These are phyloP conservation scores for Huiozyma naganishii DNA, from an alignment of 805 yeast species.

Conservation along the genomic window DNA sequence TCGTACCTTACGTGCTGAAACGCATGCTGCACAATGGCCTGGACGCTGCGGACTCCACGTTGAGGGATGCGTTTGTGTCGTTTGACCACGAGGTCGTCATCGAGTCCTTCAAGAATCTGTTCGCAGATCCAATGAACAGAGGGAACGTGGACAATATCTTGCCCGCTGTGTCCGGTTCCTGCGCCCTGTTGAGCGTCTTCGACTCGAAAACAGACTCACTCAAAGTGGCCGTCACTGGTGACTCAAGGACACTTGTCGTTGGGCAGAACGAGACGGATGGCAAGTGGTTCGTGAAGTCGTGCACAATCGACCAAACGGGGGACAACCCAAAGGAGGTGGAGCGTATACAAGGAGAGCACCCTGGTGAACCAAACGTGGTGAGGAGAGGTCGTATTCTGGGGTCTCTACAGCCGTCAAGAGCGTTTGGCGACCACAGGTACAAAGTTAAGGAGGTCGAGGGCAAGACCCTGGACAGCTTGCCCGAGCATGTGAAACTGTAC, in stretches of 20 bases:
- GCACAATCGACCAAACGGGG: constrained; percentile 90
- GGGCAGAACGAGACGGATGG: constrained; percentile 45
- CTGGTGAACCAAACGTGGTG: constrained; percentile 76
- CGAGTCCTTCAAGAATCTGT: constrained; percentile 56
- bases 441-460: constrained; percentile 57
- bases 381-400: constrained; percentile 87
- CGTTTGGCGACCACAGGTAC: constrained; percentile 94
- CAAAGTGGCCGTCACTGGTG: constrained; percentile 93
- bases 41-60: constrained; percentile 27
- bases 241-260: constrained; percentile 85
- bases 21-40: constrained; percentile 31
- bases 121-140: constrained; percentile 49
- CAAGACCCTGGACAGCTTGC: constrained; percentile 41
- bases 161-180: constrained; percentile 93
- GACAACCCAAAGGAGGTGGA: constrained; percentile 80
- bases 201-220: constrained; percentile 63
- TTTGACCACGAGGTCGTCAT: constrained; percentile 82
- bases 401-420: constrained; percentile 86
- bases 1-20: constrained; percentile 64
- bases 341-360: constrained; percentile 78
- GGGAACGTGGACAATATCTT: constrained; percentile 52
- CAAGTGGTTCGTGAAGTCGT: constrained; percentile 78
- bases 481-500: constrained; percentile 69
- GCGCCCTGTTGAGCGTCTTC: constrained; percentile 80
- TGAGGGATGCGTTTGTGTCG: constrained; percentile 39